Evolutionary conservation across 2,329 filamentous ascomycete genomes (phyloP), one percentile per base, ranked within the genome.

Genomic region (Alternaria ventricosa): DNA sequence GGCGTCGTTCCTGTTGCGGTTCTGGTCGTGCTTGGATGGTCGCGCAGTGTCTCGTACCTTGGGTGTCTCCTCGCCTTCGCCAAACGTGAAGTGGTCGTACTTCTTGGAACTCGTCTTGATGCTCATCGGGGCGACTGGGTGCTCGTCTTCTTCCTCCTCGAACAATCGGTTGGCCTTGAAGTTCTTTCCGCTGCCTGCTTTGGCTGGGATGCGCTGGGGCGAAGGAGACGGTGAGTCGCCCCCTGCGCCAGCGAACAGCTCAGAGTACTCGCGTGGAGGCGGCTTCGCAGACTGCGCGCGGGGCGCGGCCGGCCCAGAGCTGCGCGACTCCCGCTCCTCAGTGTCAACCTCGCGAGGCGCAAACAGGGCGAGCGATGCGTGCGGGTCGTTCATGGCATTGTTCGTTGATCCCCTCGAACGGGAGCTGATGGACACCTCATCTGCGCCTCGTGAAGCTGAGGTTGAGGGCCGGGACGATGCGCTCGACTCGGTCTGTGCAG

Each of bases 71-170:
- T 82, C 86, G 55, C 88, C 89, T 69, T 93, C 89, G 61, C 86
- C 88, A 75, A 97, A 92, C 63, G 94, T 90, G 76, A 97, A 97
- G 81, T 98, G 95, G 62, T 91, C 85, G 82, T 89, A 97, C 80
- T 93, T 96, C 75, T 88, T 89, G 3, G 92, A 87, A 78, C 96
- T 88, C 7, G 92, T 90, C 74, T 90, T 88, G 82, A 83, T 82
- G 69, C 84, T 78, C 13, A 64, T 72, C 51, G 64, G 61, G n/a
- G 65, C 68, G 65, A 18, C 65, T 61, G 13, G 67, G 55, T n/a
- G 70, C 44, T 76, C 71, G 15, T 78, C 84, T 53, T 88, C 87
- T 23, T 87, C 84, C 57, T 87, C 84, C 22, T 86, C 84, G 63
- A 89, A 88, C 63, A 89, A 75, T 66, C 89, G 80, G 81, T 87